Evolutionary conservation across 1,139 yeast genomes (phyloP), one percentile per base, ranked within the genome.

Genomic region (Hansenula lynferdii): DNA sequence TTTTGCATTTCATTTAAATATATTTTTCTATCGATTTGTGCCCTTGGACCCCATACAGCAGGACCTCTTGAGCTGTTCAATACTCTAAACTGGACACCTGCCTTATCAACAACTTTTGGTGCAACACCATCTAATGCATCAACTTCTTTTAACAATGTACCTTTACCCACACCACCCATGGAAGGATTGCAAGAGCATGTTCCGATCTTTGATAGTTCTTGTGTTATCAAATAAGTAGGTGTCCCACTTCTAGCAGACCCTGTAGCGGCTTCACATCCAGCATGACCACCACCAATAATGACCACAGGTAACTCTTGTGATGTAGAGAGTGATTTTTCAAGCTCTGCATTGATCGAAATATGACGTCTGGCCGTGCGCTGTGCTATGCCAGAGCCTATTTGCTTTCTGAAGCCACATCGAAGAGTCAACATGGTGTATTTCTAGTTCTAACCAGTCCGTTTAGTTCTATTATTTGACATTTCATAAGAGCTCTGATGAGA

Each of bases 141-240:
- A 8, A 94, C 87, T 60, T 94, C 99, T 49, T 89, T 74, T 28
- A 94, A 64, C 36, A 94, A 65, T 1, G 96, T 92, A 16, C 98
- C 99, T 55, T 94, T 94, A 1, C 98, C 99, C 37, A 94, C 94
- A 38, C 99, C 99, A 28, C 98, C 99, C 83, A 89, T 86, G 35
- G 89, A 89, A 5, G 99, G 99, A 57, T 94, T 94, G 58, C 99
- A 94, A 1, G 96, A 87, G 23, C 97, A 94, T 0, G 95, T 85
- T 0, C 99, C 99, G 10, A 94, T 80, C 54, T 87, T 85, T 26
- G 70, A 58, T 23, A 78, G 58, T 37, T 69, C 70, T 1, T 96
- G 98, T 0, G 98, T 92, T 3, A 94, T 70, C 23, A 94, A 67
- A 18, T 41, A 42, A 0, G 97, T 86, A 3, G 57, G 48, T 1